Percentiles rank a stretch among this genome's conserved stretches.
Conservation (phyloP, 768 basidiomycete species). For the Aureoboletus auriporus region DNA sequence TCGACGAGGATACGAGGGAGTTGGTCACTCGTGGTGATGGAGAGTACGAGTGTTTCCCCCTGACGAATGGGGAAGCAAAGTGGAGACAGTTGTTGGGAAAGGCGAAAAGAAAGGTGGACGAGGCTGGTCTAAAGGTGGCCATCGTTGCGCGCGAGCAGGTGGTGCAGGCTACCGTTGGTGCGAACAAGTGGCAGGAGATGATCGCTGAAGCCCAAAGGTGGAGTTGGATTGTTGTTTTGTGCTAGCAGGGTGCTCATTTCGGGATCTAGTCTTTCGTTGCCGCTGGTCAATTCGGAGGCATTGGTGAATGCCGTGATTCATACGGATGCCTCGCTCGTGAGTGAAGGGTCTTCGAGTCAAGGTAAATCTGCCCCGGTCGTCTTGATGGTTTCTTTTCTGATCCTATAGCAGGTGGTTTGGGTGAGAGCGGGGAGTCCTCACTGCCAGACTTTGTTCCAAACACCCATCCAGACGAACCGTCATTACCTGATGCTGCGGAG, state of each 20-base stretch:
- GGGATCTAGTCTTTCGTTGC: slow-evolving; percentile 34
- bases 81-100: slow-evolving; percentile 51
- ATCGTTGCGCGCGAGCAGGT: slow-evolving; percentile 49
- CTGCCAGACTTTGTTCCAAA: slow-evolving; percentile 52
- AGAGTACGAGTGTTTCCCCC: slow-evolving; percentile 58
- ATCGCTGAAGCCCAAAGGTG: slow-evolving; percentile 50
- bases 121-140: slow-evolving; percentile 43
- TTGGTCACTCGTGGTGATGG: slow-evolving; percentile 56
- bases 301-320: slow-evolving; percentile 49
- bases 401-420: neutral
- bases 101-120: slow-evolving; percentile 43
- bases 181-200: slow-evolving; percentile 51
- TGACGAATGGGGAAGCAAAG: slow-evolving; percentile 44
- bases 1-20: slow-evolving; percentile 47
- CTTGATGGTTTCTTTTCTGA: neutral
- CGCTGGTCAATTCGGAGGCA: slow-evolving; percentile 43
- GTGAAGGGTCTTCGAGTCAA: slow-evolving; percentile 17
- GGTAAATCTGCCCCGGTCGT: slow-evolving; percentile 7
- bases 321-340: slow-evolving; percentile 32
- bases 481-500: slow-evolving; percentile 25
- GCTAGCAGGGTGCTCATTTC: slow-evolving; percentile 5
- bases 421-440: slow-evolving; percentile 26
- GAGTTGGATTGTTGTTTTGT: slow-evolving; percentile 6
- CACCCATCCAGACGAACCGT: slow-evolving; percentile 49
- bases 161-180: slow-evolving; percentile 49